Evolutionary conservation across 495 filamentous ascomycete genomes (phyloP).

Genomic region (Aspergillus taichungensis): DNA sequence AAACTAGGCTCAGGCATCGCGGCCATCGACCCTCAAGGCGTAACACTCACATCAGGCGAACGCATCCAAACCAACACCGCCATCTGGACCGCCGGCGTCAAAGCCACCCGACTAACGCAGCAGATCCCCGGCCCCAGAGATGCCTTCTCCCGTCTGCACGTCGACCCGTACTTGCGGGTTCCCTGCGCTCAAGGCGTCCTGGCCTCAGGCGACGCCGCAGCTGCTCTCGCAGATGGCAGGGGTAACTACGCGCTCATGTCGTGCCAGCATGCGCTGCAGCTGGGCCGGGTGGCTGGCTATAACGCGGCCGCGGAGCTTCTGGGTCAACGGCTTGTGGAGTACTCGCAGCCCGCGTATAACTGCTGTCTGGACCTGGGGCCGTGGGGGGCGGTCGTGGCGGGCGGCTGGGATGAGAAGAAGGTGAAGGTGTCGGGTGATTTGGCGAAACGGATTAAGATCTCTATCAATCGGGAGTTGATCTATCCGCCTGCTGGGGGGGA

Average conservation of each 20-base stretch:
- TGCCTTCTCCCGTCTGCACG: conserved; percentile 6
- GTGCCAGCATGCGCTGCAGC: conserved; percentile 24
- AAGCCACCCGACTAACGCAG: conserved; percentile 11
- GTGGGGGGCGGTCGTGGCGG: conserved; percentile 10
- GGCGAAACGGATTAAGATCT: conserved; percentile 16
- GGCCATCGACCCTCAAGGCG: conserved; percentile 5
- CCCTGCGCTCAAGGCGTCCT: conserved; percentile 4
- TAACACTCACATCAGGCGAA: conserved; percentile 14
- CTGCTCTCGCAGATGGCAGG: conserved; percentile 6
- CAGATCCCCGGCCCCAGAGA: conserved; percentile 12
- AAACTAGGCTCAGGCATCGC: conserved; percentile 10
- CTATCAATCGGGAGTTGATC: conserved; percentile 15
- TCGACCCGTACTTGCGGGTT: conserved; percentile 11
- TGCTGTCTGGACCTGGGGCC: conserved; percentile 19
- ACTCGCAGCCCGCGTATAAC: conserved; percentile 13
- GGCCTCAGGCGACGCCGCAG: conserved; percentile 14
- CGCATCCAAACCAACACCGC: conserved; percentile 12
- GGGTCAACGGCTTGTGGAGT: conserved; percentile 4
- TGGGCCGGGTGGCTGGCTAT: conserved; percentile 22
- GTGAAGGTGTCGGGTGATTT: conserved; percentile 5
- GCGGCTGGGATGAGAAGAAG: conserved; percentile 12
- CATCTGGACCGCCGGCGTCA: conserved; percentile 16
- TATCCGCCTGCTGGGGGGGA: conserved; percentile 12
- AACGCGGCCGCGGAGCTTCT: conserved; percentile 21
- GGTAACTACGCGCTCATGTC: conserved; percentile 18